These are phyloP conservation scores for Hirschioporus abietinus DNA, from an alignment of 768 basidiomycete genomes.

Conservation along the genomic window DNA sequence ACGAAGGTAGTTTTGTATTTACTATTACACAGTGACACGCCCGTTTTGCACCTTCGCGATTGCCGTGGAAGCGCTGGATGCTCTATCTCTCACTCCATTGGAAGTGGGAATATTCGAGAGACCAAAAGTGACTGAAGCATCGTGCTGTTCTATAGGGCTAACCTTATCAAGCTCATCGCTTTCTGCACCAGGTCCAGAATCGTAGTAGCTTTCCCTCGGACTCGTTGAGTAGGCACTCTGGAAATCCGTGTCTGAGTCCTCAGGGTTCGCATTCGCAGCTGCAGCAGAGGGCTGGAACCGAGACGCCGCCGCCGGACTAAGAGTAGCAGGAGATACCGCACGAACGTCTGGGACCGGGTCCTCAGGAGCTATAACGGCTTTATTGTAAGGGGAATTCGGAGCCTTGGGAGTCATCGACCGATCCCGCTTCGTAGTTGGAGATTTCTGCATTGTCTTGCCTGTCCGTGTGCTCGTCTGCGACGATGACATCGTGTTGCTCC, in stretches of 20 bases:
- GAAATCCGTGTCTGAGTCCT: slow-evolving; percentile 82
- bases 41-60: slow-evolving; percentile 18
- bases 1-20: slow-evolving; percentile 15
- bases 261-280: slow-evolving; percentile 39
- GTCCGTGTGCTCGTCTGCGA: slow-evolving; percentile 40
- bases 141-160: slow-evolving; percentile 18
- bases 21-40: not conserved
- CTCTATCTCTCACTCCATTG: slow-evolving; percentile 45
- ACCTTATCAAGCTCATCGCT: slow-evolving; percentile 28
- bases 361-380: not conserved
- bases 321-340: slow-evolving; percentile 16
- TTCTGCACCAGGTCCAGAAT: slow-evolving; percentile 26
- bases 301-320: slow-evolving; percentile 20
- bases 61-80: slow-evolving; percentile 49
- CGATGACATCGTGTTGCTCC: slow-evolving; percentile 64
- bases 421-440: slow-evolving; percentile 7
- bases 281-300: slow-evolving; percentile 19
- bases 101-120: slow-evolving; percentile 22
- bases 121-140: slow-evolving; percentile 24
- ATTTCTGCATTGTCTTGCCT: slow-evolving; percentile 19
- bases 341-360: slow-evolving; percentile 15
- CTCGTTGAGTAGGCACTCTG: slow-evolving; percentile 81
- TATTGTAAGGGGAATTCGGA: slow-evolving; percentile 23
- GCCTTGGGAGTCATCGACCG: slow-evolving; percentile 16
- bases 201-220: slow-evolving; percentile 59